These are phyloP conservation scores for Dryadomyces sulphureus DNA, from an alignment of 2,329 filamentous ascomycete genomes.

Conservation along the genomic window DNA sequence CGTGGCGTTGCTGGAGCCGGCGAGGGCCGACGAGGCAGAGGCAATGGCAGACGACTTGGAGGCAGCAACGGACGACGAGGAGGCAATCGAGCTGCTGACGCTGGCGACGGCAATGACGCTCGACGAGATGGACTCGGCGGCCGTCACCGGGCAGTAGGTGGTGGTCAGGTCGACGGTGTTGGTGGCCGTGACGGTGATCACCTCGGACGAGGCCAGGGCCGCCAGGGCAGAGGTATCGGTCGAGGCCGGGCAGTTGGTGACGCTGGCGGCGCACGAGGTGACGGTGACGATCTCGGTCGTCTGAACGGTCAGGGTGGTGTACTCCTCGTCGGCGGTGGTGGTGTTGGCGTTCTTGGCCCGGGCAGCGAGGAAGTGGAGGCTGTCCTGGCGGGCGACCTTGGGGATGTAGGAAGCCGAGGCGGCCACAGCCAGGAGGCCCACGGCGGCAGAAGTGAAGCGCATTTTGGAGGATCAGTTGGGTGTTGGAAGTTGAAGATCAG, in stretches of 20 bases:
- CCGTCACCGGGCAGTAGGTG: slow-evolving; percentile 27
- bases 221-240: slow-evolving; percentile 23
- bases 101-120: slow-evolving; percentile 15
- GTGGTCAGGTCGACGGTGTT: slow-evolving; percentile 23
- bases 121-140: slow-evolving; percentile 21
- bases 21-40: no score
- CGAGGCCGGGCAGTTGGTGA: no score
- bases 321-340: not conserved
- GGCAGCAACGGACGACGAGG: no score
- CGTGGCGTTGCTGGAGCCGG: no score
- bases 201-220: slow-evolving; percentile 15
- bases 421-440: slow-evolving; percentile 26
- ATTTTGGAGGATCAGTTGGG: slow-evolving; percentile 26
- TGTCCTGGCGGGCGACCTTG: no score
- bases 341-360: not conserved
- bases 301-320: slow-evolving; percentile 21
- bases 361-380: not conserved
- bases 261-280: slow-evolving; percentile 13
- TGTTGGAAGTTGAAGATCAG: slow-evolving; percentile 6
- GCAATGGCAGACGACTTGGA: no score
- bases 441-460: slow-evolving; percentile 27
- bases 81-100: no score
- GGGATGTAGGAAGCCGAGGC: no score
- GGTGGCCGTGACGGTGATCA: slow-evolving; percentile 22
- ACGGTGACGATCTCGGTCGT: slow-evolving; percentile 7